Base-by-base conservation (phyloP, 106 monocot species). In the Acorus calamus region DNA sequence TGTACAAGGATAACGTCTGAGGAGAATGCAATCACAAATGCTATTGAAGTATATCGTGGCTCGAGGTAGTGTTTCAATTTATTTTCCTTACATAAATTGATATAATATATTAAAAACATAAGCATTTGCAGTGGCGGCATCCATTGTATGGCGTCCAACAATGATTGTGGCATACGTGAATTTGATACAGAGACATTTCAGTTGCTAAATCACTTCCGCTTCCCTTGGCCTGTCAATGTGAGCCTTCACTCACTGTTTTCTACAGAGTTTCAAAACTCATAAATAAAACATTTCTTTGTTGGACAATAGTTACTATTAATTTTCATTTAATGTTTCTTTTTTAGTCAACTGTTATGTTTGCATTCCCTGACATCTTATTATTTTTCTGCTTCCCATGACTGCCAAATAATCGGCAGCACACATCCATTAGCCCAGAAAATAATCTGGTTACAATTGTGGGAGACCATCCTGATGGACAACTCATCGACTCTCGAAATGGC, bases 161-260 rank as follows among this genome's bases (percentile, higher is more conserved):
- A 89, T 66, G 89, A 89, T 58, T 72, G 79, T 14, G 66, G 81
- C 53, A 51, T 84, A 9, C 69, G 81, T 1, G 84, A 84, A 44
- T 84, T 64, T 69, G 89, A 89, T 64, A 65, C 53, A 43, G 88
- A 88, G 57, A 84, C 57, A 64, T 88, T 78, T 76, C 84, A 81
- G 69, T 73, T 81, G 59, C 53, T 77, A 48, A 84, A 89, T 69
- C 81, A 89, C 61, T 84, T 84, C 60, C 81, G 50, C 28, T 89
- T 81, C 62, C 79, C 81, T n/a, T 89, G 89, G 89, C 76, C 89
- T 42, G 84, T 89, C 47, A 89, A 89, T 78, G 88, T 88, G 56
- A 69, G 83, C 69, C 49, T 47, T 52, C 14, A 8, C 7, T 45
- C 56, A 7, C 66, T n/a, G 51, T 42, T 45, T 55, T 49, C 4